Evolutionary conservation across 2,329 filamentous ascomycete species (phyloP).

Genomic region (Aspergillus fumigatus): DNA sequence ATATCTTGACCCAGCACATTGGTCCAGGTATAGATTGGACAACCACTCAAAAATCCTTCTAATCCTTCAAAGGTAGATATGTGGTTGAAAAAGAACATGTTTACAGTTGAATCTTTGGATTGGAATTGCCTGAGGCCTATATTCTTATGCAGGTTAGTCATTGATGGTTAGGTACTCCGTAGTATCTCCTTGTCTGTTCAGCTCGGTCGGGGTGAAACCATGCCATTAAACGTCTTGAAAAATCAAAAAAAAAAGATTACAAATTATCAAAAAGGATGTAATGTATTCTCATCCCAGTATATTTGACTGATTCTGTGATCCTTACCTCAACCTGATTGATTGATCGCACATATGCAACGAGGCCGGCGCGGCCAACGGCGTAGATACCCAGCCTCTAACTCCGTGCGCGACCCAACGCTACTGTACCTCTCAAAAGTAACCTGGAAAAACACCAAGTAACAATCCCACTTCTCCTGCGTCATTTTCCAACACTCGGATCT

Average conservation of each 20-base stretch:
- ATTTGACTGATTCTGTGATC: background rate
- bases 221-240: background rate
- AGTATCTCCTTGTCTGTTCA: background rate
- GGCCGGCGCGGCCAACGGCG: background rate
- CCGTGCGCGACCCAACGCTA: background rate
- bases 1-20: background rate
- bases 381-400: background rate
- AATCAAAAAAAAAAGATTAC: background rate
- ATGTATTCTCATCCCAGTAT: background rate
- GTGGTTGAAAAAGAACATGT: background rate
- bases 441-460: background rate
- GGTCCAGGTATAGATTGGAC: background rate
- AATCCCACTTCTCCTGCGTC: background rate
- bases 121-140: background rate
- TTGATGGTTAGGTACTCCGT: background rate
- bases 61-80: background rate
- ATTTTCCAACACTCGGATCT: background rate
- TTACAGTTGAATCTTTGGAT: background rate
- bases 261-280: background rate
- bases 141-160: background rate
- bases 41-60: background rate
- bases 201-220: background rate
- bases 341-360: background rate
- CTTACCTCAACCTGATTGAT: background rate
- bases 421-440: background rate